Evolutionary conservation across 257 asterid genomes (phyloP).

Genomic region (Ocimum tenuiflorum): DNA sequence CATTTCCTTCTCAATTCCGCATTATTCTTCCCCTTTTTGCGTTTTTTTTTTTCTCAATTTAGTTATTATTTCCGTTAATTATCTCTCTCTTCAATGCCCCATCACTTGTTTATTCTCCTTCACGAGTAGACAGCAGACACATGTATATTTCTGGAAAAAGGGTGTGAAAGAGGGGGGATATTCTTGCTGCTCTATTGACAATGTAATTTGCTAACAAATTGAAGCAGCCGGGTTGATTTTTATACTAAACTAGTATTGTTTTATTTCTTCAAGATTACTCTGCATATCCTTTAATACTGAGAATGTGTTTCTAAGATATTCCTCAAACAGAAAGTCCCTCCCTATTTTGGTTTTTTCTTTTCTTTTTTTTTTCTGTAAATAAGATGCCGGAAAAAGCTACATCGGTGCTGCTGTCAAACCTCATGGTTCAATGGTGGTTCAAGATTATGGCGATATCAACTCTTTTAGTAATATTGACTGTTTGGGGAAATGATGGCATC

Average conservation of each 20-base stretch:
- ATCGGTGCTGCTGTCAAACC: conserved; percentile 47
- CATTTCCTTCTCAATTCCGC: neutral
- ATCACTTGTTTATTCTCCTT: conserved; percentile 4
- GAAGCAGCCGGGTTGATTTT: conserved; percentile 24
- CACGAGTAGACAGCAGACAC: neutral
- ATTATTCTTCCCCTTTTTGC: neutral
- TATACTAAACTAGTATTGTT: neutral
- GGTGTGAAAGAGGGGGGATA: neutral
- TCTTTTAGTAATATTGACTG: conserved; percentile 47
- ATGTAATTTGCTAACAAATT: conserved; percentile 2
- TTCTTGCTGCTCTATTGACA: neutral
- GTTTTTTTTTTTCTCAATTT: neutral
- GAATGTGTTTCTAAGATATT: conserved; percentile 21
- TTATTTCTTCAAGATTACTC: conserved; percentile 24
- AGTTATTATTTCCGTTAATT: neutral
- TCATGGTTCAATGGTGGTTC: conserved; percentile 54
- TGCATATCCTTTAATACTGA: neutral
- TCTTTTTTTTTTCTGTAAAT: neutral
- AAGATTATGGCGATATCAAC: conserved; percentile 41
- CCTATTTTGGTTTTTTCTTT: neutral
- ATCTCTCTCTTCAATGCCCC: neutral
- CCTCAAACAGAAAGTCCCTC: neutral
- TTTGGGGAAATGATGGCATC: conserved; percentile 47
- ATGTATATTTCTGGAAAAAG: neutral
- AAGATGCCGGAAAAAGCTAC: conserved; percentile 52